Base-by-base conservation (phyloP, 2,329 filamentous ascomycete genomes). In the Whalleya microplaca region DNA sequence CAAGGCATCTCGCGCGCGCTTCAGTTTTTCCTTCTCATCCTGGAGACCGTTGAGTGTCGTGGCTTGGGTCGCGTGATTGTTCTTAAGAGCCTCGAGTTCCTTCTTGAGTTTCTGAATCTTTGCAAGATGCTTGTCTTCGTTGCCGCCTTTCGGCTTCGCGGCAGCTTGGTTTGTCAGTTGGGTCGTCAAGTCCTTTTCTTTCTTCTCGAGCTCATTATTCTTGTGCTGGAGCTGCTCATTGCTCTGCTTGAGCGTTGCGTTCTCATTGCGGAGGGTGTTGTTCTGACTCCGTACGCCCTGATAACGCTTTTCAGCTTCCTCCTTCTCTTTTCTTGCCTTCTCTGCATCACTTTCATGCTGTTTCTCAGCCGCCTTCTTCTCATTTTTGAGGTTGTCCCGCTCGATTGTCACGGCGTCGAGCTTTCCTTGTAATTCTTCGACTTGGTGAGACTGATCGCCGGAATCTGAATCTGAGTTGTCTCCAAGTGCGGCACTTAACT, bases 151-250 rank as follows among this genome's bases (percentile, higher is more conserved):
- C 32, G 32, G 32, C 32, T 12, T 12, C 32, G 6, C 23, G 4
- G 23, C 9, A 27, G 23, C 23, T 27, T 27, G 32, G 32, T 16
- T 16, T 3, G 32, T 37, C 32, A 37, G 10, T 16, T 16, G 4
- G 32, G 32, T 37, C 32, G 5, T 37, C 6, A 47, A 49, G 0
- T 51, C 37, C 27, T 43, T 21, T 23, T 37, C 21, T 21, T 48
- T 37, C 8, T 37, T 18, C 14, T 32, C 16, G 23, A 62, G 21
- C 2, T 45, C 53, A 14, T 3, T 41, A 21, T 58, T 56, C 23
- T 27, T 46, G 1, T 42, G 20, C 23, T 51, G 21, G 1, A 49
- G 43, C 10, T 53, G 27, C 6, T 29, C 27, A 12, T 29, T 29
- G 27, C 6, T 12, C 27, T 29, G 27, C 27, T 29, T 29, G 27